Evolutionary conservation across 768 basidiomycete genomes (phyloP), one percentile per base, ranked within the genome.

Genomic region (Amanita jacksonii): DNA sequence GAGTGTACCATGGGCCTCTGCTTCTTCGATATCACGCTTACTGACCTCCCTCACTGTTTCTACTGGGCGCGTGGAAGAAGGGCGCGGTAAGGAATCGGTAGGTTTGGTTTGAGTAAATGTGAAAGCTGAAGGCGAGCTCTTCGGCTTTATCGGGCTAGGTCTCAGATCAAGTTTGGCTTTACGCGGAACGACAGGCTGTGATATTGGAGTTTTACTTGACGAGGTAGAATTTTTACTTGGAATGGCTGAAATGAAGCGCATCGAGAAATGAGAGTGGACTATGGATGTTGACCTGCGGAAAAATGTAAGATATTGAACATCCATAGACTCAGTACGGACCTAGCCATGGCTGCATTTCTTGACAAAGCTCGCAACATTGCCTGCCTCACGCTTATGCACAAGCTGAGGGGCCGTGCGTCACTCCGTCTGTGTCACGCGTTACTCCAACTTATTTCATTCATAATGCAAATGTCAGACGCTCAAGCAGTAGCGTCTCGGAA

Each of bases 1-100:
- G 20, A 90, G 64, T 27, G 86, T 76, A 10, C 86, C 87, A 45
- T 80, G 80, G 9, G 71, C 65, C 41, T 72, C 68, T 25, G 87
- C 87, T 38, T 81, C 72, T 18, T 68, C 65, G 20, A 84, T 69
- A 54, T 86, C 85, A 33, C 74, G 68, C 46, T 75, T 72, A 5
- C 76, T 72, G 3, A 68, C 67, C 41, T 80, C 71, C 19, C 77
- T 68, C 5, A 74, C 62, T 20, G 45, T 53, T 12, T 46, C 51
- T 32, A 68, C 57, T 16, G 44, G 57, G 36, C 48, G 56, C 38
- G 61, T 51, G 45, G 52, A 48, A 9, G 59, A 41, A n/a, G 57
- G 49, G 20, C 42, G 47, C 16, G 63, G 42, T 1, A 58, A 51
- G 32, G 61, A 50, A 3, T 53, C 57, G 24, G 56, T 60, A 24